Base-by-base conservation (phyloP, 176 grass and related monocot genomes). In the Carex parvula region DNA sequence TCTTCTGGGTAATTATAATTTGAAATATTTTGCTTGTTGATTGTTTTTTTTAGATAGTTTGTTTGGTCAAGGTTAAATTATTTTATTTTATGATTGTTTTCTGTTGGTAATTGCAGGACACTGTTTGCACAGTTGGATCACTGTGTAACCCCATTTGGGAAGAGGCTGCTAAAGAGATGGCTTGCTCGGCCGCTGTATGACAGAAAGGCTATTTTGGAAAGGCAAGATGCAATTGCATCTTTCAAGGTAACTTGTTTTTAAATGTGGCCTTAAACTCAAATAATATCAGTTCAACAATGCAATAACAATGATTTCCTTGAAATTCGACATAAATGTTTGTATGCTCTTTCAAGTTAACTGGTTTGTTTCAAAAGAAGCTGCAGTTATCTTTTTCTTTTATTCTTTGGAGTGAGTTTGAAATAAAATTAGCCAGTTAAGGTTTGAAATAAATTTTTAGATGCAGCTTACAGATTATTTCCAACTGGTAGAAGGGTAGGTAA, bases 61-160 rank as follows among this genome's bases (percentile, higher is more conserved):
- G 12, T 29, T n/a, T 72, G 68, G 17, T 50, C 32, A 44, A 54
- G 83, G 83, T 81, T 44, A 84, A 26, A 48, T 85, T 79, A 12
- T 75, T 4, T 32, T 24, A 30, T 84, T 17, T 81, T 26, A 85
- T 81, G 0, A 35, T 87, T 54, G 20, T 22, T 50, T 90, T 71
- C 77, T 84, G 52, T 55, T 55, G 85, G 71, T 87, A 42, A 46
- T 80, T 95, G 77, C 83, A 98, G 95, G 79, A 98, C 95, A 58
- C 59, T 98, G 30, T 98, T 93, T 93, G 88, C 87, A 87, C 95
- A 98, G 79, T 79, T 98, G 86, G 94, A 98, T 91, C 95, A 98
- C 76, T 98, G 95, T 68, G 85, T 93, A 79, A 93, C 95, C 84
- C 88, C 89, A 89, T 95, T 91, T 79, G 95, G 95, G 30, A 98